phyloP scores from a whole-genome alignment of 176 grass and related monocot genomes.

The Rhynchospora breviuscula region DNA sequence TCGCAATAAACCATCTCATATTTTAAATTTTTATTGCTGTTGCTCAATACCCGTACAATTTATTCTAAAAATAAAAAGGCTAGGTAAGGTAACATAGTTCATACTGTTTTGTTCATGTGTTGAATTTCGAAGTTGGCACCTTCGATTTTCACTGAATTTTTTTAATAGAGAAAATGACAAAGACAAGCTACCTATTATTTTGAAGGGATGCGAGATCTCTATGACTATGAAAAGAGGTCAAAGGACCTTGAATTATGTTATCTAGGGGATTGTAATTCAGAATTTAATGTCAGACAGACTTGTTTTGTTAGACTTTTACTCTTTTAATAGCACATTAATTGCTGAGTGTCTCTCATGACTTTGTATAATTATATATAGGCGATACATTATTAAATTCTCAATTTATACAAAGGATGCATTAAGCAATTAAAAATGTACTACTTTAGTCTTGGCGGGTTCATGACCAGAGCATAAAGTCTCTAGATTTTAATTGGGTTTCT shows the following conservation, averaged over 20 bases:
- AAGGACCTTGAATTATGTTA: background rate
- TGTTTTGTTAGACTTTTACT: conserved; percentile 1
- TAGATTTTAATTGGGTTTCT: background rate
- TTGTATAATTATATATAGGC: too few species aligned
- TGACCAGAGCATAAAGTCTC: background rate
- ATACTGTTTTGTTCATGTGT: background rate
- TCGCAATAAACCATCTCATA: too few species aligned
- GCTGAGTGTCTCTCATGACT: background rate
- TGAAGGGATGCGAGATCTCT: background rate
- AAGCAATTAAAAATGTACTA: background rate
- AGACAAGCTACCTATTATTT: background rate
- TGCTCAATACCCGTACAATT: too few species aligned
- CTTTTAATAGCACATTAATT: background rate
- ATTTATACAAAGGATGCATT: background rate
- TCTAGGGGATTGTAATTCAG: background rate
- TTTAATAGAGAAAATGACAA: background rate
- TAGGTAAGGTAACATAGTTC: background rate
- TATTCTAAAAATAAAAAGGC: too few species aligned
- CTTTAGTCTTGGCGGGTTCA: background rate
- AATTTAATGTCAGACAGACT: conserved; percentile 6
- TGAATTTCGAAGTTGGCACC: background rate
- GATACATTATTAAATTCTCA: background rate
- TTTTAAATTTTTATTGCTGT: too few species aligned
- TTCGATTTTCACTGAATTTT: background rate
- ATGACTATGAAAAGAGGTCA: background rate